A percentile compares a stretch with the other conserved stretches of the same genome.
phyloP scores from a whole-genome alignment of 2,329 filamentous ascomycete genomes.

The Elsinoe arachidis region DNA sequence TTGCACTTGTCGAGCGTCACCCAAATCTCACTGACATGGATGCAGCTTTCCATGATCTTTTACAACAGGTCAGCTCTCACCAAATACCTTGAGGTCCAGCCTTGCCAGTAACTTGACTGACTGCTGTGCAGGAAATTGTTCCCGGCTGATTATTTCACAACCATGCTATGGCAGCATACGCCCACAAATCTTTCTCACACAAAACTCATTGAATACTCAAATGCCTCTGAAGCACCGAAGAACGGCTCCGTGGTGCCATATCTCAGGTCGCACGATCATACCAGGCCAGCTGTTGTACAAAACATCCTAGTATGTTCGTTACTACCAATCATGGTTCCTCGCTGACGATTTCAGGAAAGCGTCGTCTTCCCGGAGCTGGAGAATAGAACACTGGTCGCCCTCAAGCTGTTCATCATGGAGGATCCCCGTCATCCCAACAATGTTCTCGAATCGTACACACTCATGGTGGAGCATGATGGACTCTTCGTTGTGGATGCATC shows the following conservation, averaged over 20 bases:
- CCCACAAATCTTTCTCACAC: not conserved
- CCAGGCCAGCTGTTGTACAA: too few species aligned
- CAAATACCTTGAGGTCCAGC: too few species aligned
- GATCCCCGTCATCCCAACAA: conserved; percentile 27
- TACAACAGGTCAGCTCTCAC: not conserved
- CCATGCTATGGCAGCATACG: not conserved
- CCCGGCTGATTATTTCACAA: not conserved
- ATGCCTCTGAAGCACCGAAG: too few species aligned
- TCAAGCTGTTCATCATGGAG: conserved; percentile 33
- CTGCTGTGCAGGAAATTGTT: not conserved
- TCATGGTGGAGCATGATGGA: conserved; percentile 34
- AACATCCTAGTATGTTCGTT: too few species aligned
- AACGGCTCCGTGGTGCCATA: too few species aligned
- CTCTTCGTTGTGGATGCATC: not conserved
- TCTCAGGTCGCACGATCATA: too few species aligned
- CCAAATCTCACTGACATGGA: not conserved
- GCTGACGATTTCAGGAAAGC: conserved; percentile 29
- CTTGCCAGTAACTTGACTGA: not conserved
- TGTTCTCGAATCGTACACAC: conserved; percentile 38
- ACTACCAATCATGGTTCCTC: too few species aligned
- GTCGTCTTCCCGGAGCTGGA: conserved; percentile 38
- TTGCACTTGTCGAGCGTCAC: not conserved
- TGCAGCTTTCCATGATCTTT: not conserved
- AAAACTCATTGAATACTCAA: not conserved
- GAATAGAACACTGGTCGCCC: conserved; percentile 30